Base-by-base conservation (phyloP, 306 rosid genomes). In the Vigna reflexopilosa region DNA sequence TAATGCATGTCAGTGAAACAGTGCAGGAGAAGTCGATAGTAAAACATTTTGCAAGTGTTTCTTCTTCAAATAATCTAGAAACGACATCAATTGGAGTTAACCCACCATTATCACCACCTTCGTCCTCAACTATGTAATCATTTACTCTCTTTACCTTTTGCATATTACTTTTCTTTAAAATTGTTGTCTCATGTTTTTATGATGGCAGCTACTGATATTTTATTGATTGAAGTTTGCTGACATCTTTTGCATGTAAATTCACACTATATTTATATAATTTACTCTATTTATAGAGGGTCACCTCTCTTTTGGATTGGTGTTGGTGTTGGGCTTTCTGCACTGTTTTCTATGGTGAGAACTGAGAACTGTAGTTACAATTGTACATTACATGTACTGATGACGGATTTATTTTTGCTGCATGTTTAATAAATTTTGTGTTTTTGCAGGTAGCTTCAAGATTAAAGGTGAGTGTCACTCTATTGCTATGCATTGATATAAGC, bases 251-350 rank as follows among this genome's bases (percentile, higher is more conserved):
- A 44, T 68, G 44, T 57, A 50, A 38, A 16, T 68, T 63, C 22
- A 2, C 22, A 64, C 78, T 81, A n/a, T 42, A 79, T 51, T 72
- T 63, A 69, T 8, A 52, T 84, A 9, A 9, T 67, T 84, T 44
- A 55, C 78, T 61, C 55, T 80, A 24, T 73, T 79, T 84, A 55
- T 70, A 96, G 99, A 59, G 99, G 98, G 70, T 90, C 99, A 5
- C 99, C 98, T 49, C 92, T 96, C 69, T 93, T 96, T 78, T 93
- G 99, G 99, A 88, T 96, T 54, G 94, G 96, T 3, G 93, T 93
- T 75, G 99, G 99, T 67, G 99, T 96, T 85, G 99, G 93, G 76
- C 85, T 96, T 56, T 93, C 99, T 49, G 98, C 94, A 48, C 76
- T 96, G 8, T 96, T 93, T 85, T 86, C 99, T 77, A 73, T 88